Evolutionary conservation across 495 filamentous ascomycete species (phyloP).

Genomic region (Astrothelium subdiscretum): DNA sequence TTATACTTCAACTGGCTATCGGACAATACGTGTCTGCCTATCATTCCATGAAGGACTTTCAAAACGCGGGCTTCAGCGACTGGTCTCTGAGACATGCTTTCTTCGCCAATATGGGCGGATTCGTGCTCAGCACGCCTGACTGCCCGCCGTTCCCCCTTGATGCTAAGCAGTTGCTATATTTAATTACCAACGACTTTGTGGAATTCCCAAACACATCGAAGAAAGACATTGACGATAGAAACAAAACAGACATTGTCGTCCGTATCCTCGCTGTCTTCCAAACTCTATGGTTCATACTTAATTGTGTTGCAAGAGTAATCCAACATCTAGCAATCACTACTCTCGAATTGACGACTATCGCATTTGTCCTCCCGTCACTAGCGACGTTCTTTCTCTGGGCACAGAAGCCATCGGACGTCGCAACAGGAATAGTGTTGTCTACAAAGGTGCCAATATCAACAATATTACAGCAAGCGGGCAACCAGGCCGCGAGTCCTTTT

Average conservation of each 20-base stretch:
- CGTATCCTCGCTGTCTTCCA: slow-evolving; percentile 19
- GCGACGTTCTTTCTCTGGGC: slow-evolving; percentile 18
- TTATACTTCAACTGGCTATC: too few relatives aligned
- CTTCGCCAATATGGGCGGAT: slow-evolving; percentile 29
- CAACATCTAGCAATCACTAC: slow-evolving; percentile 16
- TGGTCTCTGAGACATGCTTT: slow-evolving; percentile 28
- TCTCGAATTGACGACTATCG: slow-evolving; percentile 21
- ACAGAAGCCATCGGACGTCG: slow-evolving; percentile 22
- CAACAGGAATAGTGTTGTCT: slow-evolving; percentile 1
- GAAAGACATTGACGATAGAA: slow-evolving; percentile 19
- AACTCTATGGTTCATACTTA: slow-evolving; percentile 20
- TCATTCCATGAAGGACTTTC: too few relatives aligned
- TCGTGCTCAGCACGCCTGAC: slow-evolving; percentile 16
- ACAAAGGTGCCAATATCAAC: too few relatives aligned
- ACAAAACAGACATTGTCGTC: slow-evolving; percentile 15
- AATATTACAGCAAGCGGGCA: not conserved
- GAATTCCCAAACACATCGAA: slow-evolving; percentile 7
- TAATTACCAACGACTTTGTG: slow-evolving; percentile 17
- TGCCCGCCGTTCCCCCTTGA: slow-evolving; percentile 21
- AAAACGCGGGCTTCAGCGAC: too few relatives aligned
- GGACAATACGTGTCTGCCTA: too few relatives aligned
- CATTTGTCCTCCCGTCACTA: slow-evolving; percentile 19
- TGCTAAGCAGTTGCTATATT: slow-evolving; percentile 21
- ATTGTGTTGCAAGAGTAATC: slow-evolving; percentile 10
- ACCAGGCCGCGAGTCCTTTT: not conserved